Evolutionary conservation across 1,284 basidiomycete species (phyloP).

Genomic region (Cryptococcus deneoformans): DNA sequence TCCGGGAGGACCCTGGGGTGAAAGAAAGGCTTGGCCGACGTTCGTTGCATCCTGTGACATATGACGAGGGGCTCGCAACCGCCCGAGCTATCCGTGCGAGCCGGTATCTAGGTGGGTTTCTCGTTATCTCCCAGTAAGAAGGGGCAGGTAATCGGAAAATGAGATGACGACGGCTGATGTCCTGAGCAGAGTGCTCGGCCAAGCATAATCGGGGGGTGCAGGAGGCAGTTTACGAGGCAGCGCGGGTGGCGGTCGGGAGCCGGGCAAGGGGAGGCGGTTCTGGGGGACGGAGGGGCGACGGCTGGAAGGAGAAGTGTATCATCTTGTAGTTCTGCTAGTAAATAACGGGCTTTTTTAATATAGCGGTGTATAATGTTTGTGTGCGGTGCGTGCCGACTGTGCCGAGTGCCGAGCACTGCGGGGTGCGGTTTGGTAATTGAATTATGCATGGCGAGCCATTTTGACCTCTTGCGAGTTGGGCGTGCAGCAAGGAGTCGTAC

Average conservation of each 20-base stretch:
- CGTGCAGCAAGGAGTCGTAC: too few species aligned
- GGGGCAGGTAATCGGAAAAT: neutral
- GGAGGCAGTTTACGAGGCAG: conserved; percentile 88
- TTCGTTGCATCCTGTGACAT: conserved; percentile 68
- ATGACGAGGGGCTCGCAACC: conserved; percentile 83
- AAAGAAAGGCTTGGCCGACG: conserved; percentile 59
- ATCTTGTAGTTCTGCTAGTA: conserved; percentile 12
- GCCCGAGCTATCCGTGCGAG: conserved; percentile 88
- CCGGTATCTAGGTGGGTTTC: conserved; percentile 74
- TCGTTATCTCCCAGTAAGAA: neutral
- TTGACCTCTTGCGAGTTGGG: too few species aligned
- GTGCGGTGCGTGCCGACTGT: too few species aligned
- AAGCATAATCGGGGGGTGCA: conserved; percentile 91
- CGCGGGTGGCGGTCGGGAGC: conserved; percentile 73
- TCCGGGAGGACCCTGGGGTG: conserved; percentile 71
- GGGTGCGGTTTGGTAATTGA: too few species aligned
- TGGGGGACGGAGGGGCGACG: conserved; percentile 5
- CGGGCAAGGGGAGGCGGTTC: conserved; percentile 63
- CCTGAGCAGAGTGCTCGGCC: conserved; percentile 78
- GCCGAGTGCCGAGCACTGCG: too few species aligned
- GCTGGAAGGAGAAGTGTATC: conserved; percentile 18
- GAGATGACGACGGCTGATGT: neutral
- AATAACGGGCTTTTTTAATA: too few species aligned
- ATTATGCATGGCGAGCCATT: too few species aligned
- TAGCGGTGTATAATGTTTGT: too few species aligned